Evolutionary conservation across 495 filamentous ascomycete species (phyloP).

Genomic region (Aspergillus ellipticus): DNA sequence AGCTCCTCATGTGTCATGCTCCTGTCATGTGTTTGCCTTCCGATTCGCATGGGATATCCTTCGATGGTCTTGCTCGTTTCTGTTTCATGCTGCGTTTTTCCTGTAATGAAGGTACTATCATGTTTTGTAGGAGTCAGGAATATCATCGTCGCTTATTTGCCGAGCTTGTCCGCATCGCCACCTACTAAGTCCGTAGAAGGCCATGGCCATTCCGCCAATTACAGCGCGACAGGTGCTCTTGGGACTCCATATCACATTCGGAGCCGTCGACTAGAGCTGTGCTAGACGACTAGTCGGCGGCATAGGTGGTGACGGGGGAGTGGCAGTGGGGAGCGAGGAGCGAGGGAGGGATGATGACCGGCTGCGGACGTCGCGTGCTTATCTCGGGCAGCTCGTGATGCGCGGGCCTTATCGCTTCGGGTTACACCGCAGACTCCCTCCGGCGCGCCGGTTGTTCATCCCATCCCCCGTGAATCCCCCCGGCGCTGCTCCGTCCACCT

Average conservation of each 20-base stretch:
- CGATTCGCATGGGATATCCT: slow-evolving; percentile 16
- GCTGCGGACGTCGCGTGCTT: slow-evolving; percentile 7
- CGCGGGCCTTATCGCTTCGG: not conserved
- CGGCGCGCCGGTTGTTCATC: not conserved
- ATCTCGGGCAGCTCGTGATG: slow-evolving; percentile 4
- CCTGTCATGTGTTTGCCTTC: slow-evolving; percentile 10
- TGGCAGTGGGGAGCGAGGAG: too few relatives aligned
- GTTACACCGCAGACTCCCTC: not conserved
- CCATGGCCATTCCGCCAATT: too few relatives aligned
- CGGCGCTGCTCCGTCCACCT: not conserved
- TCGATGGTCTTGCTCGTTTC: slow-evolving; percentile 6
- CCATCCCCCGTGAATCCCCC: not conserved
- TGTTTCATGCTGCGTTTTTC: slow-evolving; percentile 7
- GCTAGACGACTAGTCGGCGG: too few relatives aligned
- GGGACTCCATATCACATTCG: not conserved
- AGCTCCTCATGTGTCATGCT: slow-evolving; percentile 14
- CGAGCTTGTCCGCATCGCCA: not conserved
- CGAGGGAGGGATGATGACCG: too few relatives aligned
- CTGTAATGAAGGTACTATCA: slow-evolving; percentile 8
- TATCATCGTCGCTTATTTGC: slow-evolving; percentile 4
- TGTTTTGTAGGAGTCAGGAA: slow-evolving; percentile 30
- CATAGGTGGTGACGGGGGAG: not conserved
- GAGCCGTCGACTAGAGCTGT: too few relatives aligned
- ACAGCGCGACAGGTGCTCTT: not conserved
- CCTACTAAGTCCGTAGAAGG: too few relatives aligned